Evolutionary conservation across 2,329 filamentous ascomycete species (phyloP).

Genomic region (Neoascochyta sp.): DNA sequence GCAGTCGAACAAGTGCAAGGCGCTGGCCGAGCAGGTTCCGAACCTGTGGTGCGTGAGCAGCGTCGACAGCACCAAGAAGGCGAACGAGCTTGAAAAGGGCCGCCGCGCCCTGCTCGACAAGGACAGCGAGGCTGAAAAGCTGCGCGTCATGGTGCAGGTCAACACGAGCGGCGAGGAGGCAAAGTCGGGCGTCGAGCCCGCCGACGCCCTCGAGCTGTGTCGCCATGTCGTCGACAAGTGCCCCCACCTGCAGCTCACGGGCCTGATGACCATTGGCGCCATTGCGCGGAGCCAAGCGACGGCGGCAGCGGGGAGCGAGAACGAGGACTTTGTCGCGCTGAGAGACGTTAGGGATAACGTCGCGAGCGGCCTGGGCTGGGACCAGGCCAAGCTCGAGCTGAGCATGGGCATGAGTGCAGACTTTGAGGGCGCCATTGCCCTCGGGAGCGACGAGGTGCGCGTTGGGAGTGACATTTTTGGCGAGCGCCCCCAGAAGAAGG

Average conservation of each 20-base stretch:
- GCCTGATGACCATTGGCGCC: slow-evolving; percentile 95
- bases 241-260: slow-evolving; percentile 68
- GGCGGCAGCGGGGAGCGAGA: slow-evolving; percentile 69
- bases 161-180: slow-evolving; percentile 87
- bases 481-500: slow-evolving; percentile 69
- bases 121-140: slow-evolving; percentile 35
- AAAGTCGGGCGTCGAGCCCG: slow-evolving; percentile 78
- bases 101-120: slow-evolving; percentile 56
- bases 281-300: slow-evolving; percentile 79
- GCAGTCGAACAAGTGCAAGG: slow-evolving; percentile 90
- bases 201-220: slow-evolving; percentile 62
- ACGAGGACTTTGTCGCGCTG: slow-evolving; percentile 79
- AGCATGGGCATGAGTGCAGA: slow-evolving; percentile 99
- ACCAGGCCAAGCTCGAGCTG: slow-evolving; percentile 65
- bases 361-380: slow-evolving; percentile 56
- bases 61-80: slow-evolving; percentile 85
- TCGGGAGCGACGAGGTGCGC: slow-evolving; percentile 86
- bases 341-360: slow-evolving; percentile 68
- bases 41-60: slow-evolving; percentile 91
- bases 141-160: slow-evolving; percentile 85
- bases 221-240: slow-evolving; percentile 66
- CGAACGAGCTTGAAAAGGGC: slow-evolving; percentile 71
- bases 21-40: slow-evolving; percentile 73
- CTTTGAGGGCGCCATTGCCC: slow-evolving; percentile 78
- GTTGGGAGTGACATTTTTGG: slow-evolving; percentile 96